Base-by-base conservation (phyloP, 2,329 filamentous ascomycete species). In the Onygenales sp. region DNA sequence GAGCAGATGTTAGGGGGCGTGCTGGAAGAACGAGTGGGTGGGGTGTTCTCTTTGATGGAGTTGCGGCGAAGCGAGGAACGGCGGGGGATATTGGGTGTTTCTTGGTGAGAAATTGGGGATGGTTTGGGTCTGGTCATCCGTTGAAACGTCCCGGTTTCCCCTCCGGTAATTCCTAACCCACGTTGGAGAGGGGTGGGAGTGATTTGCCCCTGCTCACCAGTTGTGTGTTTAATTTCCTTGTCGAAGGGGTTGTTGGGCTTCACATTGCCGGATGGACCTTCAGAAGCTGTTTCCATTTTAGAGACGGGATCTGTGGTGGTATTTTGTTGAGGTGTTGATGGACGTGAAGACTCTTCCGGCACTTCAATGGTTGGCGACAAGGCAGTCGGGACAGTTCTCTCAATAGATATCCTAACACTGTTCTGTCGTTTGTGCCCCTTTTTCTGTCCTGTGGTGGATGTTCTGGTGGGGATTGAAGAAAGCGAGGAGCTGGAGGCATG, bases 401-500 rank as follows among this genome's bases (percentile, higher is more conserved):
- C 62, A 33, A 67, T 70, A 1, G 70, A 68, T 49, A 74, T 71
- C 17, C 71, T 68, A 2, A 74, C 67, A 51, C 70, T 73, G 46
- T 73, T 73, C 40, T 74, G 70, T 39, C 71, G 67, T 48, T 64
- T 63, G 54, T 75, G 71, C 10, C 69, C 68, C 51, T 68, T 70
- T 13, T 39, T 43, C 6, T 27, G 6, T 6, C 34, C 14, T 6
- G 37, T 14, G 10, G 34, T n/a, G 27, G 46, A 27, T n/a, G 34
- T 8, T 31, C 39, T 39, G 9, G 10, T 21, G 10, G 10, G 10
- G 14, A 13, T 27, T 31, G 34, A 27, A 21, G 17, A 5, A 17
- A 10, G 14, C n/a, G 33, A 31, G 1, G 46, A 31, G 34, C 14
- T n/a, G 17, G 17, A 8, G n/a, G 33, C 14, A 31, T 31, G 46